A percentile compares a stretch with the other conserved stretches of the same genome.
Conservation (phyloP, 2,329 filamentous ascomycete species). For the Ophiognomonia clavigignenti-juglandacearum region DNA sequence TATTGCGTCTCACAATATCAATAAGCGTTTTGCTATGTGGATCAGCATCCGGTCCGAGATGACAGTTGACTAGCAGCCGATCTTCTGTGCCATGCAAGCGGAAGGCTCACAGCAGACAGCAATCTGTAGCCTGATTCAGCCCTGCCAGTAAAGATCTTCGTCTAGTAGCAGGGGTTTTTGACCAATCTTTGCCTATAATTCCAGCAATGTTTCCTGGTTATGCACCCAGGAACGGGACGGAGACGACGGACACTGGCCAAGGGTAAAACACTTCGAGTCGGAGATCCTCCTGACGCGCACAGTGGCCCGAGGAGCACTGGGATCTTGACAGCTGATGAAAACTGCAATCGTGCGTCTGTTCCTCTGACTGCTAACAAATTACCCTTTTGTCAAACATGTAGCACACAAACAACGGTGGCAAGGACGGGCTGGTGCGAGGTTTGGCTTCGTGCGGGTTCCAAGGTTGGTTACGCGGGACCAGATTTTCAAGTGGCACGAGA, state of each 20-base stretch:
- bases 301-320: not conserved
- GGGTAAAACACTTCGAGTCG: not conserved
- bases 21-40: not conserved
- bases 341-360: too few species aligned
- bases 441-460: too few species aligned
- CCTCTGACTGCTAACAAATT: too few species aligned
- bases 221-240: not conserved
- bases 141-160: not conserved
- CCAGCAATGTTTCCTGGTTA: not conserved
- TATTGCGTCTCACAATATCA: not conserved
- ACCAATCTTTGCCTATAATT: not conserved
- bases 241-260: constrained; percentile 4
- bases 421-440: too few species aligned
- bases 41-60: constrained; percentile 2
- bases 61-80: not conserved
- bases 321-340: not conserved
- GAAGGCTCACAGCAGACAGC: not conserved
- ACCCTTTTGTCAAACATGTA: too few species aligned
- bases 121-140: not conserved
- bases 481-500: too few species aligned
- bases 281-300: not conserved
- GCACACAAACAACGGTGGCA: too few species aligned
- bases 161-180: not conserved
- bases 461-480: too few species aligned
- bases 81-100: not conserved